These are phyloP conservation scores for Setaria italica DNA, from an alignment of 202 grass and related monocot species.

Conservation along the genomic window DNA sequence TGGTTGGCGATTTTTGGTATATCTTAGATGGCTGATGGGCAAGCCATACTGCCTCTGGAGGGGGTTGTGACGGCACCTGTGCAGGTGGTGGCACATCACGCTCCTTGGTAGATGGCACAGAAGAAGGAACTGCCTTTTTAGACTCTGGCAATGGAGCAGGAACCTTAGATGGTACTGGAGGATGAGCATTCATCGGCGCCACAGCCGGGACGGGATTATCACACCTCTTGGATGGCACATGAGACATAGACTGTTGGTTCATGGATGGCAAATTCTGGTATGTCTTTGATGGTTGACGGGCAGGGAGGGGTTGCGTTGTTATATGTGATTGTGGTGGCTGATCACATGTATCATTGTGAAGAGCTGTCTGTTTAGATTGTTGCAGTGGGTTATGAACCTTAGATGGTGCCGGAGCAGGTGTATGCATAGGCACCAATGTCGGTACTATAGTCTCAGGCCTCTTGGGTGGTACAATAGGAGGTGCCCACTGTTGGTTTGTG, in stretches of 20 bases:
- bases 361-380: background rate
- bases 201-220: background rate
- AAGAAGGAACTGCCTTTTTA: background rate
- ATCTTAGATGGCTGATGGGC: background rate
- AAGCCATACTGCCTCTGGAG: background rate
- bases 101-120: background rate
- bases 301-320: background rate
- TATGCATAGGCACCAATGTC: background rate
- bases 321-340: background rate
- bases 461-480: background rate
- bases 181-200: background rate
- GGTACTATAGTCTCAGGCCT: background rate
- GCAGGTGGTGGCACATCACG: no score
- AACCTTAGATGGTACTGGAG: background rate
- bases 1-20: background rate
- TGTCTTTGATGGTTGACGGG: background rate
- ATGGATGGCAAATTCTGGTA: background rate
- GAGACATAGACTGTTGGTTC: background rate
- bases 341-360: background rate
- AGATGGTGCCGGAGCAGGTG: background rate
- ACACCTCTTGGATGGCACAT: background rate
- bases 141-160: background rate
- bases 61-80: background rate
- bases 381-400: background rate
- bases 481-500: background rate